These are phyloP conservation scores for Xerocomellus dryophilus DNA, from an alignment of 768 basidiomycete species.

Conservation along the genomic window DNA sequence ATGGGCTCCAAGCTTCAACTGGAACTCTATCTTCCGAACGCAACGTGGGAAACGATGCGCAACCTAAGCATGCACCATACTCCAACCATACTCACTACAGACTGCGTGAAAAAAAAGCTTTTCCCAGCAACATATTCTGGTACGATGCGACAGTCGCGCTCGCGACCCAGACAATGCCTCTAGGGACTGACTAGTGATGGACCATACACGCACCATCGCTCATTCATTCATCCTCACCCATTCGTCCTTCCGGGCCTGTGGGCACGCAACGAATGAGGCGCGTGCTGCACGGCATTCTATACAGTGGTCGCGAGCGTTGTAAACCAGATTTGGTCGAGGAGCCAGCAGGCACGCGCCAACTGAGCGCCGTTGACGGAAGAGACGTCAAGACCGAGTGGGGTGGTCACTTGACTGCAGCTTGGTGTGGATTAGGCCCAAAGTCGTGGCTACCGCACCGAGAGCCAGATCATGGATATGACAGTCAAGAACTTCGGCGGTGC, in stretches of 20 bases:
- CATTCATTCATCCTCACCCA: too few relatives aligned
- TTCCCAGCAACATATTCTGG: slow-evolving; percentile 91
- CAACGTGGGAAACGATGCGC: slow-evolving; percentile 55
- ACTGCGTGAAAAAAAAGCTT: slow-evolving; percentile 89
- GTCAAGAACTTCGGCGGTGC: too few relatives aligned
- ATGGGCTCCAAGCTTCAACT: slow-evolving; percentile 81
- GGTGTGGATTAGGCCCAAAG: too few relatives aligned
- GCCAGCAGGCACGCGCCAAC: too few relatives aligned
- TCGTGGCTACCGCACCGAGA: too few relatives aligned
- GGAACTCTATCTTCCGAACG: slow-evolving; percentile 79
- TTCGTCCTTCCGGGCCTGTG: too few relatives aligned
- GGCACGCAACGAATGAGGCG: not conserved
- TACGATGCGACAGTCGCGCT: slow-evolving; percentile 91
- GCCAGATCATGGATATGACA: too few relatives aligned
- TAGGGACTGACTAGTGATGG: slow-evolving; percentile 73
- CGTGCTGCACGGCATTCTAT: not conserved
- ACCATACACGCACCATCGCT: not conserved
- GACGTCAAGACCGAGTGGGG: too few relatives aligned
- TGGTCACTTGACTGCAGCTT: too few relatives aligned
- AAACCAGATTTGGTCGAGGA: too few relatives aligned
- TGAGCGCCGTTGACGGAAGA: too few relatives aligned
- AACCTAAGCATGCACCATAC: not conserved
- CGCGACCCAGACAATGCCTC: slow-evolving; percentile 95
- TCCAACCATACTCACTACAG: slow-evolving; percentile 63
- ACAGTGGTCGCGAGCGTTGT: too few relatives aligned